Evolutionary conservation across 2,329 filamentous ascomycete species (phyloP), one percentile per base, ranked within the genome.

Genomic region (Teratosphaeria zuluensis): DNA sequence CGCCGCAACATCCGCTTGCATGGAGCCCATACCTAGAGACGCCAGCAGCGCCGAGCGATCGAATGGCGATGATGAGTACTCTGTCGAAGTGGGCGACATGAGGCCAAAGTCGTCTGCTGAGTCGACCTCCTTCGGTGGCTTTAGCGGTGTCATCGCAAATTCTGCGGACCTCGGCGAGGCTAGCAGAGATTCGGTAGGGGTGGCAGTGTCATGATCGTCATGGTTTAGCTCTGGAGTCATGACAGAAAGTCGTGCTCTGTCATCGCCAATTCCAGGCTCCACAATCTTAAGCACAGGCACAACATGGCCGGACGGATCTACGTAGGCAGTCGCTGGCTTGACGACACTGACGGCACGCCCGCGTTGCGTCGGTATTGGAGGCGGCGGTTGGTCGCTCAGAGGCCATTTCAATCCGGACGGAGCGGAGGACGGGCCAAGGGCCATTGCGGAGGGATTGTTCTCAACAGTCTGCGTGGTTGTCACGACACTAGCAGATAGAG

Each of bases 351-450:
- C 56, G 3, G 65, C 58, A 51, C 64, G 56, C 30, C 57, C 48
- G 16, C 62, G 56, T 46, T 59, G 56, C 11, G 56, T 42, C 32
- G 54, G 59, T 16, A 59, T 35, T 76, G 58, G 56, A 48, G 42
- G 42, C 2, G 60, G 53, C n/a, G 74, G n/a, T 33, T 76, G 74
- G 53, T 78, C 76, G 55, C 80, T 78, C 55, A 76, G 77, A 8
- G 77, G 75, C 83, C 84, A 87, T 1, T 81, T 80, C 58, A 84
- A 81, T 56, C 76, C 84, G 8, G 84, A 83, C 0, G 86, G 86
- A 1, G 86, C 85, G 1, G 85, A 88, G 0, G 84, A 86, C 11
- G 86, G 85, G 0, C 85, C 85, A 0, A 84, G 81, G 35, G 69
- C 71, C n/a, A 74, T 62, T 9, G 63, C 16, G 7, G 12, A 64